Percentiles rank a stretch among this genome's conserved stretches.
phyloP scores from a whole-genome alignment of 106 monocot genomes.

The Dendrobium officinale region DNA sequence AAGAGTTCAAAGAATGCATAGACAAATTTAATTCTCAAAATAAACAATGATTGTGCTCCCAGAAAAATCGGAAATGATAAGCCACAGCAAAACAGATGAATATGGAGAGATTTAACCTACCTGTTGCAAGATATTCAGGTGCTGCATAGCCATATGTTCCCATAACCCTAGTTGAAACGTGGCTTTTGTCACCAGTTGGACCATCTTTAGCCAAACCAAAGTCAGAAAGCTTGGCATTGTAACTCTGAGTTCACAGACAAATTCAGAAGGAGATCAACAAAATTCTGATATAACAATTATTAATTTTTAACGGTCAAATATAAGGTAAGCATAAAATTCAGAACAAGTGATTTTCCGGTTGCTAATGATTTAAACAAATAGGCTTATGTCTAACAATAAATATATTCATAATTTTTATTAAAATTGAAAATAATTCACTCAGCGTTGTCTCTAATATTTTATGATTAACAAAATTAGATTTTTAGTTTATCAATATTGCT shows the following conservation, averaged over 20 bases:
- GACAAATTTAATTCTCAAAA: not conserved
- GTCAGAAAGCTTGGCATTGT: constrained; percentile 10
- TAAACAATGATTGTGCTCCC: not conserved
- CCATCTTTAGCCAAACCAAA: constrained; percentile 12
- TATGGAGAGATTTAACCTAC: not conserved
- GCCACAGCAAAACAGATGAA: not conserved
- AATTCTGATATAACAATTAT: not conserved
- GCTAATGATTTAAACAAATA: no score
- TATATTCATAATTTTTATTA: no score
- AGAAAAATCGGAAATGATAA: not conserved
- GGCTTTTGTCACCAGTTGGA: constrained; percentile 11
- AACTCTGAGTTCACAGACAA: not conserved
- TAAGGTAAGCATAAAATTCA: not conserved
- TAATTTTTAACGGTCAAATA: no score
- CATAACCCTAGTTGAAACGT: constrained; percentile 11
- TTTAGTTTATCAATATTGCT: no score
- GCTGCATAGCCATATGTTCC: constrained; percentile 14
- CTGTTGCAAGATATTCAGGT: constrained; percentile 13
- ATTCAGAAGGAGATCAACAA: not conserved
- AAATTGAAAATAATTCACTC: no score
- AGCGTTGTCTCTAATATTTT: no score
- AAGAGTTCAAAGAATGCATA: no score
- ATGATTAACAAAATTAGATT: no score
- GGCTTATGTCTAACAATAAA: no score
- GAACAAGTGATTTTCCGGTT: not conserved